Base-by-base conservation (phyloP, 106 monocot species). In the Narthecium ossifragum region DNA sequence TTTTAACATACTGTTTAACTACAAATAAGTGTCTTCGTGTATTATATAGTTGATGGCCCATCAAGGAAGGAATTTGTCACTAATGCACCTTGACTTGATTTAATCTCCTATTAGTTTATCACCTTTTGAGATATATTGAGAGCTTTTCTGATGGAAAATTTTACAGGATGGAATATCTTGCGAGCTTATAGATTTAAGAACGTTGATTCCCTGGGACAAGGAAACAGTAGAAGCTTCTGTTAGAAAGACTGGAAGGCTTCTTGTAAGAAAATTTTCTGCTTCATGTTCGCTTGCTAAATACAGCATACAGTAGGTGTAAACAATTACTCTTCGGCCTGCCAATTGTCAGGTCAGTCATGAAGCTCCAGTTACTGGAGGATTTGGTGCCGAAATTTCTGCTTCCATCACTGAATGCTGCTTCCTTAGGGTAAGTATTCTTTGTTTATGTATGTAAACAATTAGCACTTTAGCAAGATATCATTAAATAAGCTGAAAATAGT, bases 351-450 rank as follows among this genome's bases (percentile, higher is more conserved):
- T 96, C 40, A 96, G 96, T 66, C 96, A 96, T 66, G 96, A 96
- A 72, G 96, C 96, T 73, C 96, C 96, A 24, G 61, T 90, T 14
- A 96, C 86, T 15, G 90, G 90, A 72, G 96, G 96, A 38, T 96
- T 96, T 70, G 96, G 90, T 60, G 90, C 96, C 34, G 90, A 96
- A 71, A 96, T 96, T 58, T 72, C 86, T 60, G 80, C 96, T 73
- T 84, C 96, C 2, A 86, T 96, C 51, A 57, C 58, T 23, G 90
- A 96, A 60, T 73, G 84, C 46, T 96, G 90, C 69, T 96, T 96
- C 66, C 56, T 84, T 6, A 90, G 96, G 66, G 96, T 96, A 84
- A 31, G 12, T 47, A 2, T 5, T 53, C 33, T 34, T n/a, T n/a
- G n/a, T n/a, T n/a, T n/a, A n/a, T n/a, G n/a, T n/a, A n/a, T n/a